Conservation (phyloP, 805 yeast genomes). For the Blastobotrys mokoenaii region DNA sequence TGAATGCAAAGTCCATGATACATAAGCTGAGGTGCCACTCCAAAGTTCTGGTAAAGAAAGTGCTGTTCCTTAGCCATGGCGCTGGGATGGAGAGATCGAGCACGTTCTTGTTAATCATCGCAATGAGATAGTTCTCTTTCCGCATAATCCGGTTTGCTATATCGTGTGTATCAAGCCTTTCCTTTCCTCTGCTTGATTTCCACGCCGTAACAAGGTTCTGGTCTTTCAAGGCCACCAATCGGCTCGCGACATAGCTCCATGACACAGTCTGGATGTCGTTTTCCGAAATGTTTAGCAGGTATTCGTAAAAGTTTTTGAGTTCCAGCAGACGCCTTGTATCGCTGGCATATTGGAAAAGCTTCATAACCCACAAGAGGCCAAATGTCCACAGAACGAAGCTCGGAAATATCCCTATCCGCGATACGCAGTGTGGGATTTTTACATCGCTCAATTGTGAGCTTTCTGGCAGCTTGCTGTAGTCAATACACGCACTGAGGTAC, state of each 20-base stretch:
- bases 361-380: constrained; percentile 33
- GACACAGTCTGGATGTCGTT: constrained; percentile 86
- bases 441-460: constrained; percentile 33
- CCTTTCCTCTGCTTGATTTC: constrained; percentile 32
- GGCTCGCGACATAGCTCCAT: constrained; percentile 80
- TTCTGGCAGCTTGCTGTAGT: constrained; percentile 40
- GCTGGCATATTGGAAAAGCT: constrained; percentile 37
- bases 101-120: constrained; percentile 71
- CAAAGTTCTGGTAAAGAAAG: constrained; percentile 66
- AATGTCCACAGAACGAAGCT: constrained; percentile 61
- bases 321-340: constrained; percentile 65
- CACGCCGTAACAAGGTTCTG: constrained; percentile 65
- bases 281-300: constrained; percentile 63
- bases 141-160: constrained; percentile 95
- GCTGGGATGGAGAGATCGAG: constrained; percentile 56
- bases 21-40: constrained; percentile 94
- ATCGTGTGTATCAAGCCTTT: constrained; percentile 81
- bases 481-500: constrained; percentile 74
- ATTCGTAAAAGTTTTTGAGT: constrained; percentile 64
- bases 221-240: constrained; percentile 65
- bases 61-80: constrained; percentile 8
- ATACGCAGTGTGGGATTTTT: constrained; percentile 39
- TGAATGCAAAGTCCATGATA: constrained; percentile 77
- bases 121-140: constrained; percentile 87
- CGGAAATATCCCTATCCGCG: constrained; percentile 38